Evolutionary conservation across 352 stramenopile genomes (phyloP), one percentile per base, ranked within the genome.

Genomic region (Phytophthora foliorum): DNA sequence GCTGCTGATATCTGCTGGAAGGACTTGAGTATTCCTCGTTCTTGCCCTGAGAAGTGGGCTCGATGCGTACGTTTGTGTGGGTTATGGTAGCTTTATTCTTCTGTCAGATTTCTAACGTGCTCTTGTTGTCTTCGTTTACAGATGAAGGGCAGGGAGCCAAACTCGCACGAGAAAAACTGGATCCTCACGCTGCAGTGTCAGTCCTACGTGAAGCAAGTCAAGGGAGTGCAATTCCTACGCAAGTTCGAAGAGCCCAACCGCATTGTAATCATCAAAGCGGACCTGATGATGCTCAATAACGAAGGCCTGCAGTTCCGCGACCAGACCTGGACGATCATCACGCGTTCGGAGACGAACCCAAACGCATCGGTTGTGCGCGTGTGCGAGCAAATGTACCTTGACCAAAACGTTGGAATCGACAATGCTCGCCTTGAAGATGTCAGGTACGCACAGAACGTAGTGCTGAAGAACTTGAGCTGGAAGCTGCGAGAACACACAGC

Each of bases 111-210:
- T 13, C 42, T 54, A 46, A 63, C 27, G 16, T 11, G 19, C 6
- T 27, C 6, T 11, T 68, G 29, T 50, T 42, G 48, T 46, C 27
- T 34, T 65, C 4, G n/a, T 46, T 48, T 42, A 34, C 38, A 72
- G 64, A 64, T 70, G 19, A 51, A 53, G 3, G 54, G 57, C 5
- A 63, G 46, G 24, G 13, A 62, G 17, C 54, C 54, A 11, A 44
- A 71, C n/a, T 74, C 69, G 6, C 19, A 46, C n/a, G 64, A 77
- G 27, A 77, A 74, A 45, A 74, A 71, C 44, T 77, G 67, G 55
- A 57, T 77, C 29, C 55, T 72, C 4, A 59, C 58, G 16, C 25
- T 77, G 17, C 69, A 62, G 5, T 49, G 55, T 24, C 39, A 50
- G 19, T 60, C 67, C 6, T 64, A 62, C 14, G 46, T 62, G 1